These are phyloP conservation scores for Dimocarpus longan DNA, from an alignment of 345 rosid genomes.

Conservation along the genomic window DNA sequence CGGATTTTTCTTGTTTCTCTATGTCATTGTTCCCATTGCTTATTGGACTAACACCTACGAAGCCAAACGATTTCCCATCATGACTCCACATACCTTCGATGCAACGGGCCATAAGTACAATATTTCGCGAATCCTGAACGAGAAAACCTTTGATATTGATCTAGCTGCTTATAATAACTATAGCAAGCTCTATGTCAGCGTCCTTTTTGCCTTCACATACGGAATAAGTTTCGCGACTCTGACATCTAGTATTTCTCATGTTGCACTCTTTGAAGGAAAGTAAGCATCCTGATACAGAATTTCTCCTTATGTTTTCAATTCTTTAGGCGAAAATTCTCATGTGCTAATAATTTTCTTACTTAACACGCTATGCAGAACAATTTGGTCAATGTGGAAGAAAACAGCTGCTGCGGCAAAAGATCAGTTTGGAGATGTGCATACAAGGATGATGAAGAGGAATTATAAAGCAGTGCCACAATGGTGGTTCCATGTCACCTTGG, in stretches of 20 bases:
- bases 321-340: background rate
- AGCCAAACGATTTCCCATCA: slow-evolving; percentile 59
- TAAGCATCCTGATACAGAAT: slow-evolving; percentile 23
- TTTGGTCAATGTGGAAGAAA: slow-evolving; percentile 42
- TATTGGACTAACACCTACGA: slow-evolving; percentile 54
- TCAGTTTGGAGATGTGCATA: slow-evolving; percentile 56
- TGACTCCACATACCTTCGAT: slow-evolving; percentile 54
- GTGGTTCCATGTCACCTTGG: slow-evolving; percentile 45
- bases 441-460: slow-evolving; percentile 72
- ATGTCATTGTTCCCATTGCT: slow-evolving; percentile 54
- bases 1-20: slow-evolving; percentile 60
- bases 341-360: background rate
- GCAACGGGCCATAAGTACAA: slow-evolving; percentile 44
- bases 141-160: slow-evolving; percentile 45
- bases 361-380: slow-evolving; percentile 25
- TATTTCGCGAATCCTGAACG: slow-evolving; percentile 53
- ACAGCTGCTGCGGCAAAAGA: slow-evolving; percentile 32
- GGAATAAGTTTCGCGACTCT: slow-evolving; percentile 68
- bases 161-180: slow-evolving; percentile 42
- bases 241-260: slow-evolving; percentile 59
- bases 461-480: slow-evolving; percentile 51
- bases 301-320: background rate
- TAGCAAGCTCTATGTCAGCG: slow-evolving; percentile 70
- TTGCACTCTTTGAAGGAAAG: slow-evolving; percentile 61
- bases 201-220: slow-evolving; percentile 58